These are phyloP conservation scores for Protea cynaroides DNA, from an alignment of 164 flowering plant species.

Conservation along the genomic window DNA sequence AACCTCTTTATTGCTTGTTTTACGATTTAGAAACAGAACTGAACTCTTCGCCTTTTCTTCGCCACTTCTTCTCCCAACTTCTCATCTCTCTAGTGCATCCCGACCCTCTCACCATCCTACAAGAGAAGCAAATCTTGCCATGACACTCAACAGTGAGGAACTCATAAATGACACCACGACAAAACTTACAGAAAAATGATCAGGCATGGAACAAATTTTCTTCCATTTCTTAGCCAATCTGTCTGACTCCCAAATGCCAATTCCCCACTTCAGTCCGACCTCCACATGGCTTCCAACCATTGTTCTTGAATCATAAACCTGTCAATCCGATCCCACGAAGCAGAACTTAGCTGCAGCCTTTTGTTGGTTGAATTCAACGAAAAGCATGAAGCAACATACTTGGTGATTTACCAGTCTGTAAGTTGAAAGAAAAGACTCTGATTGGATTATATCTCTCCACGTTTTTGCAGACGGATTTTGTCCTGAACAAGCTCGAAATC, in stretches of 20 bases:
- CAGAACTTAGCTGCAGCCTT: constrained; percentile 9
- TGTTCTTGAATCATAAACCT: constrained; percentile 14
- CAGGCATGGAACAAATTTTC: constrained; percentile 15
- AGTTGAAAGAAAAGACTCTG: constrained; percentile 3
- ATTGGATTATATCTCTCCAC: constrained; percentile 13
- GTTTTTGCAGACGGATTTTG: constrained; percentile 14
- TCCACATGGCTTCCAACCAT: constrained; percentile 20
- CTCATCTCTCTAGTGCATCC: too few species aligned
- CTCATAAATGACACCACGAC: constrained; percentile 10
- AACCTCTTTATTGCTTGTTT: too few species aligned
- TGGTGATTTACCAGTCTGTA: constrained; percentile 11
- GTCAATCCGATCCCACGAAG: constrained; percentile 6
- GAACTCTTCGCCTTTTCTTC: too few species aligned
- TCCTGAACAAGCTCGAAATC: constrained; percentile 2
- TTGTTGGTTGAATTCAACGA: constrained; percentile 7
- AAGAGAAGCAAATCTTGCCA: constrained; percentile 18
- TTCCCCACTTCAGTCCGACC: constrained; percentile 11
- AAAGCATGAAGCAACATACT: constrained; percentile 14
- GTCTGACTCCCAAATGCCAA: constrained; percentile 14
- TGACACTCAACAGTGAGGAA: constrained; percentile 11
- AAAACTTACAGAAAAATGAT: constrained; percentile 12
- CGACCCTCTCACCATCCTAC: too few species aligned
- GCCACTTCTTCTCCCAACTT: too few species aligned
- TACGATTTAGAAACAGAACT: too few species aligned
- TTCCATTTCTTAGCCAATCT: constrained; percentile 9